A percentile compares a stretch with the other conserved stretches of the same genome.
Conservation (phyloP, 805 yeast species). For the Hanseniaspora jakobsenii region DNA sequence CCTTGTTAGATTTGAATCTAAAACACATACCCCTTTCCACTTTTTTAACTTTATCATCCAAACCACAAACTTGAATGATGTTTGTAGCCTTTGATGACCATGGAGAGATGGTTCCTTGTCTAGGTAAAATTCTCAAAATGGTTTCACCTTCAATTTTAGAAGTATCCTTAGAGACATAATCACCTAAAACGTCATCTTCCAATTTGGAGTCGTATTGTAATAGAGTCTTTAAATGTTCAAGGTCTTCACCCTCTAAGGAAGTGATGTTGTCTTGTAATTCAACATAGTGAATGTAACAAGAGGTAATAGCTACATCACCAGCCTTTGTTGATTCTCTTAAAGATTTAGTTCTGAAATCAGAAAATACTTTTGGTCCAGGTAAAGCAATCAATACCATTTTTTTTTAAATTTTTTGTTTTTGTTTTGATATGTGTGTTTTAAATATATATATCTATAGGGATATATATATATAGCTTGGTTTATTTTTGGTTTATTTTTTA, state of each 20-base stretch:
- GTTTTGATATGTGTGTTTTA: not conserved
- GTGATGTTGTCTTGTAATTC: conserved; percentile 34
- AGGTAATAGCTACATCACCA: conserved; percentile 47
- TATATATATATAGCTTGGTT: no score
- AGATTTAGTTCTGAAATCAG: conserved; percentile 68
- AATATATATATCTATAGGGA: not conserved
- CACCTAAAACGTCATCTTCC: conserved; percentile 31
- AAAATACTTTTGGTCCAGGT: conserved; percentile 85
- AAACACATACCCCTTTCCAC: conserved; percentile 85
- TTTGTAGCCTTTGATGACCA: conserved; percentile 99
- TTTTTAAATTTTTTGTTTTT: not conserved
- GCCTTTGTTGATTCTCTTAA: conserved; percentile 58
- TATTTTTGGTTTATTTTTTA: no score
- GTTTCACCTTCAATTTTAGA: conserved; percentile 25
- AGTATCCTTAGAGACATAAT: conserved; percentile 17
- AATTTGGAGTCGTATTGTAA: conserved; percentile 58
- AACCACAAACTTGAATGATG: conserved; percentile 79
- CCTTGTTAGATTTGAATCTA: conserved; percentile 56
- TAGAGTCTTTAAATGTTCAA: conserved; percentile 43
- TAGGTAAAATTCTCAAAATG: conserved; percentile 69
- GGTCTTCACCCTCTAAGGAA: conserved; percentile 32
- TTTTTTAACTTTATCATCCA: conserved; percentile 56
- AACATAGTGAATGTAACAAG: conserved; percentile 73
- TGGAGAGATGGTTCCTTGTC: conserved; percentile 94
- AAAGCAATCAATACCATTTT: conserved; percentile 39